Conservation (phyloP, 148 eudicot genomes). For the Dysphania ambrosioides region DNA sequence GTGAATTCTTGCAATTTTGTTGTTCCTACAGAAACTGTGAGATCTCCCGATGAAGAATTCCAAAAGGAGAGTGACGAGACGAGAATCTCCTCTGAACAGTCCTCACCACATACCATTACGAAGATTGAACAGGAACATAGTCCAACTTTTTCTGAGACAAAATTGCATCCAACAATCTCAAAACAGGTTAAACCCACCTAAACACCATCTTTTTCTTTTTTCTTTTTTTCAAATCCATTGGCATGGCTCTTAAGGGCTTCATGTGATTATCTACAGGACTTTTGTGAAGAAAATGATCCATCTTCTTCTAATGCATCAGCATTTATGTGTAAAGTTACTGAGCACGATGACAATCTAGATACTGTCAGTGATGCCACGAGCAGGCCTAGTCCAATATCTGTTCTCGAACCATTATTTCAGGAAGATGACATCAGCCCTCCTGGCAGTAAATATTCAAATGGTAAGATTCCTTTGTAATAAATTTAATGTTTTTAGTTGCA, state of each 20-base stretch:
- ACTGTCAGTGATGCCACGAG: slow-evolving; percentile 42
- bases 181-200: slow-evolving; percentile 35
- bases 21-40: slow-evolving; percentile 35
- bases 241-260: not conserved
- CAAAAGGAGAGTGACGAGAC: slow-evolving; percentile 30
- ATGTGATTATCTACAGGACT: slow-evolving; percentile 38
- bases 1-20: slow-evolving; percentile 19
- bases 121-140: slow-evolving; percentile 25
- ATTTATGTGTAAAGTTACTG: slow-evolving; percentile 31
- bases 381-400: slow-evolving; percentile 85
- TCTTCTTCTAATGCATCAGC: slow-evolving; percentile 41
- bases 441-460: slow-evolving; percentile 38
- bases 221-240: not conserved
- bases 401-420: slow-evolving; percentile 69
- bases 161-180: slow-evolving; percentile 22
- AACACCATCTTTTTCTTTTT: not conserved
- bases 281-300: slow-evolving; percentile 33
- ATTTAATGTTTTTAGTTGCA: not conserved
- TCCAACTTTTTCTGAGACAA: slow-evolving; percentile 30
- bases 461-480: slow-evolving; percentile 31
- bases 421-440: slow-evolving; percentile 75
- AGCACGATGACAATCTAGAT: slow-evolving; percentile 38
- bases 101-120: slow-evolving; percentile 18
- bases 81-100: slow-evolving; percentile 30
- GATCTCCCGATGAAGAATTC: slow-evolving; percentile 24